phyloP scores from a whole-genome alignment of 495 filamentous ascomycete genomes.

The Chaetomium cochliodes region DNA sequence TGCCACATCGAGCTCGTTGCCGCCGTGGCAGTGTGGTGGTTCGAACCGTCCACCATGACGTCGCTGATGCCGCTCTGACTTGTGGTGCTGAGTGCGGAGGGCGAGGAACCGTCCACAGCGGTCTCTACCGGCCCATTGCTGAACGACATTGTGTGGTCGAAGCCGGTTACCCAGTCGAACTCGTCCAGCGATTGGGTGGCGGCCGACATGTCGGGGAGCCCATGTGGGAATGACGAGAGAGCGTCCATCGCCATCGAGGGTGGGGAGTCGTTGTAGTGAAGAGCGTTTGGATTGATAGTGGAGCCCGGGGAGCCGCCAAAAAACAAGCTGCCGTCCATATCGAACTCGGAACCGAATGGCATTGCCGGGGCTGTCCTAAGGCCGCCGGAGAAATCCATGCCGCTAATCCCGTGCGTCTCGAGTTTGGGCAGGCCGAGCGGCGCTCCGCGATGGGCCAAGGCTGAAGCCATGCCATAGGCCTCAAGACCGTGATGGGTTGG shows the following conservation, averaged over 20 bases:
- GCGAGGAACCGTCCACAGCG: constrained; percentile 87
- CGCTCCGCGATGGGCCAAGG: constrained; percentile 62
- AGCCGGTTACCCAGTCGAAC: constrained; percentile 84
- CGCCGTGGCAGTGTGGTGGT: constrained; percentile 50
- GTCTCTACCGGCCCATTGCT: constrained; percentile 64
- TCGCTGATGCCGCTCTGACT: constrained; percentile 92
- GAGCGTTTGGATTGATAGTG: constrained; percentile 93
- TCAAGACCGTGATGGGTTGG: constrained; percentile 57
- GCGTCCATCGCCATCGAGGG: constrained; percentile 69
- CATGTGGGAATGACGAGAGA: constrained; percentile 69
- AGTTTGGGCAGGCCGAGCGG: constrained; percentile 72
- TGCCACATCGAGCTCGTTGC: constrained; percentile 62
- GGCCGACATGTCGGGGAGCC: constrained; percentile 57
- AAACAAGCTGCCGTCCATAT: constrained; percentile 68
- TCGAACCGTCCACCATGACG: constrained; percentile 82
- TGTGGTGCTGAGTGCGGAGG: constrained; percentile 87
- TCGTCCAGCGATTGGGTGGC: constrained; percentile 66
- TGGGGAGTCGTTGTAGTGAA: constrained; percentile 87
- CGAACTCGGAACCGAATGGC: constrained; percentile 67
- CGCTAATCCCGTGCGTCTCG: constrained; percentile 65
- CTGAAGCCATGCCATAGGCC: constrained; percentile 65
- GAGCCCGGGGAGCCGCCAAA: constrained; percentile 58
- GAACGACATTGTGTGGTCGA: constrained; percentile 74
- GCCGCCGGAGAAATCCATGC: constrained; percentile 59
- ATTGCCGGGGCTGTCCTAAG: constrained; percentile 79